Evolutionary conservation across 2,329 filamentous ascomycete genomes (phyloP), one percentile per base, ranked within the genome.

Genomic region (Ophiosphaerella narmari): DNA sequence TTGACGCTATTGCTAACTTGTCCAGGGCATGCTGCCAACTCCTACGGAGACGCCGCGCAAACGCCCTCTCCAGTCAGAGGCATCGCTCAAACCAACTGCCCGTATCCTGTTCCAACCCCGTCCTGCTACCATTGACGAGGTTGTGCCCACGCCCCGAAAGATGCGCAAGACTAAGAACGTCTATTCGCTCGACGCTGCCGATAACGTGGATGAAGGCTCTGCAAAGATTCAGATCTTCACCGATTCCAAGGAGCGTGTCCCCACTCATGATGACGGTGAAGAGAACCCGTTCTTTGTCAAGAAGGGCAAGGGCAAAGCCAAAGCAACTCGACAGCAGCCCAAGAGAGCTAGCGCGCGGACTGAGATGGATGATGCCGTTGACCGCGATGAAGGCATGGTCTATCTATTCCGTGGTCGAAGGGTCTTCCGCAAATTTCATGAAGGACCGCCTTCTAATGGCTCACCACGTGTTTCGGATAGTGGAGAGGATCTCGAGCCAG

Each of bases 401-500:
- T 90, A 86, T 63, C 82, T 86, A 11, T 93, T 93, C 78, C 90
- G 90, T 63, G 90, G 90, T 69, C 90, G 88, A 78, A 90, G 85
- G 68, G 79, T 90, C 48, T 91, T 90, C 76, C 85, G 86, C 71
- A 88, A 86, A 66, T 90, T 87, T 60, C 72, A 75, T 21, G 74
- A 78, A 35, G 68, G 70, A 4, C 65, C 64, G 9, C 53, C 56
- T 4, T 56, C 63, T 11, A 74, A 74, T 38, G 70, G 68, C 21
- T 72, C 69, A 8, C 26, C 26, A 9, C 63, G 68, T 2, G 64
- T 70, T 2, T 29, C 44, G 12, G 63, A 72, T 7, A 63, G 67
- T 0, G 52, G 47, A 2, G 53, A 55, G 3, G 66, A 71, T 13
- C 62, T 65, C 18, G 71, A 69, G 18, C 60, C 55, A 50, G 75